Percentiles rank a stretch among this genome's conserved stretches.
These are phyloP conservation scores for Sarcodon sp. DNA, from an alignment of 768 basidiomycete genomes.

Conservation along the genomic window DNA sequence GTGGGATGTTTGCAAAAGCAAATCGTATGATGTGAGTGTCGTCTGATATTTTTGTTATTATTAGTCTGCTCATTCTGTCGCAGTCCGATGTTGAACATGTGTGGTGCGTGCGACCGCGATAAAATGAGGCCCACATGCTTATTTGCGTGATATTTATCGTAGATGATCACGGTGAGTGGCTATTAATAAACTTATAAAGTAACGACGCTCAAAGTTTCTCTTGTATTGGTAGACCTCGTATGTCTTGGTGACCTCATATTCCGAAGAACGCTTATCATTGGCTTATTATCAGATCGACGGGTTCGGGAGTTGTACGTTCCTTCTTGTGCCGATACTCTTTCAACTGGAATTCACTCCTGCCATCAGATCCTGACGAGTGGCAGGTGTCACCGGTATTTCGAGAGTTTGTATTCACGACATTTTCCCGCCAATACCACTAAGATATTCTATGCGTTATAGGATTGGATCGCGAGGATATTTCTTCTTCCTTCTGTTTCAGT, in stretches of 20 bases:
- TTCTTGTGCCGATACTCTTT: conserved; percentile 1
- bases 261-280: not conserved
- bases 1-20: conserved; percentile 82
- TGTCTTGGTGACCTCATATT: conserved; percentile 8
- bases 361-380: conserved; percentile 67
- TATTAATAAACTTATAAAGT: too few relatives aligned
- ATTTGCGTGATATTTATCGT: conserved; percentile 2
- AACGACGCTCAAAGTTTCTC: too few relatives aligned
- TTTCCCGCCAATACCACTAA: too few relatives aligned
- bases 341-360: too few relatives aligned
- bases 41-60: not conserved
- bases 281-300: conserved; percentile 51
- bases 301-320: conserved; percentile 66
- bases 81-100: conserved; percentile 84
- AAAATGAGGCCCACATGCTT: not conserved
- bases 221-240: conserved; percentile 33
- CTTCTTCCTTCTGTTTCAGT: conserved; percentile 90
- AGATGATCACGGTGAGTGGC: conserved; percentile 68
- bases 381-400: conserved; percentile 63
- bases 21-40: conserved; percentile 76
- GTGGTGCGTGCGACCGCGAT: conserved; percentile 33
- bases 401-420: conserved; percentile 28
- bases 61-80: conserved; percentile 41
- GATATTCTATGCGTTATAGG: too few relatives aligned
- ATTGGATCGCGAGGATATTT: conserved; percentile 84